Percentiles rank a stretch among this genome's conserved stretches.
These are phyloP conservation scores for Tricholoma furcatifolium DNA, from an alignment of 768 basidiomycete genomes.

Conservation along the genomic window DNA sequence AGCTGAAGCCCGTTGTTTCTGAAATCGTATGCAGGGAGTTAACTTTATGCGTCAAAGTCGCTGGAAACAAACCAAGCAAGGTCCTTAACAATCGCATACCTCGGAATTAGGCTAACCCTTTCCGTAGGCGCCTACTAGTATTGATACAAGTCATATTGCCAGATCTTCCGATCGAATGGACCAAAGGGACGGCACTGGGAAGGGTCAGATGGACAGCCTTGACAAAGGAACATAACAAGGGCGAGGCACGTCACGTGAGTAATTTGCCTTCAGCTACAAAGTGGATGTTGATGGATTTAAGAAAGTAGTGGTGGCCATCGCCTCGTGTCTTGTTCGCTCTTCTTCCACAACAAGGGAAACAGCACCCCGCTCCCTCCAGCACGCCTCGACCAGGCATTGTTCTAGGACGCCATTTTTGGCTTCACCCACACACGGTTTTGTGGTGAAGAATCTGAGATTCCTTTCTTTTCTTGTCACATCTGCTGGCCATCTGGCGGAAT, in stretches of 20 bases:
- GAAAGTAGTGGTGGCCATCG: slow-evolving; percentile 22
- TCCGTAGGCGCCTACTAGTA: slow-evolving; percentile 1
- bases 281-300: slow-evolving; percentile 16
- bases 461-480: slow-evolving; percentile 25
- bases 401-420: slow-evolving; percentile 22
- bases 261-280: slow-evolving; percentile 12
- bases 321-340: slow-evolving; percentile 29
- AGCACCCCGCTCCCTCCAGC: slow-evolving; percentile 22
- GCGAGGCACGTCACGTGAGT: slow-evolving; percentile 22
- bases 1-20: no score
- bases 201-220: slow-evolving; percentile 8
- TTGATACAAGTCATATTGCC: neutral
- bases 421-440: slow-evolving; percentile 19
- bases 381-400: slow-evolving; percentile 27
- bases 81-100: no score
- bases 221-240: slow-evolving; percentile 4
- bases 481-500: slow-evolving; percentile 18
- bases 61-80: neutral
- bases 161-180: neutral
- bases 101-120: neutral
- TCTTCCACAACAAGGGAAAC: slow-evolving; percentile 2
- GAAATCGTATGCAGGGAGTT: no score
- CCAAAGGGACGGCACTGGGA: slow-evolving; percentile 1
- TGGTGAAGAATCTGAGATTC: slow-evolving; percentile 22
- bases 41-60: no score